Evolutionary conservation across 805 yeast genomes (phyloP).

Genomic region (Yamadazyma akitaensis): DNA sequence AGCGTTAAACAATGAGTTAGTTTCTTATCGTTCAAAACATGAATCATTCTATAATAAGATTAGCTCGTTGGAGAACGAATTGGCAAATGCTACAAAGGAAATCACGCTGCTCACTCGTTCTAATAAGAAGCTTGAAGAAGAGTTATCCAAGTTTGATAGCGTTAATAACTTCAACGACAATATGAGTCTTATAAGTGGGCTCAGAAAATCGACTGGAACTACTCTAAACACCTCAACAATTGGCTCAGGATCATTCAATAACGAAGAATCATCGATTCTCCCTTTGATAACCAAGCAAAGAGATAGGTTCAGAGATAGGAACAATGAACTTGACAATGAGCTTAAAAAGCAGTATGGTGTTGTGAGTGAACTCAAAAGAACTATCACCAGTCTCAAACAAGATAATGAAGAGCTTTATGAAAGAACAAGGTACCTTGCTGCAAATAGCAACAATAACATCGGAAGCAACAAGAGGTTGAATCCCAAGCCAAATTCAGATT

Average conservation of each 20-base stretch:
- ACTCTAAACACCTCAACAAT: constrained; percentile 1
- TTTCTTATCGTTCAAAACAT: constrained; percentile 59
- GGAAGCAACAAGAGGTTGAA: constrained; percentile 14
- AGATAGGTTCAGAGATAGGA: constrained; percentile 84
- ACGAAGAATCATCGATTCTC: constrained; percentile 51
- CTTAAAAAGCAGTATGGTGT: constrained; percentile 53
- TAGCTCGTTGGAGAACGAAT: constrained; percentile 34
- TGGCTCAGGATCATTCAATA: constrained; percentile 11
- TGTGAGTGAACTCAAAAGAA: constrained; percentile 60
- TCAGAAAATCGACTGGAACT: constrained; percentile 14
- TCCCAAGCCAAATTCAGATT: constrained; percentile 38
- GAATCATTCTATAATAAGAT: constrained; percentile 43
- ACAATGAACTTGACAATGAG: constrained; percentile 81
- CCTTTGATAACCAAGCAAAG: constrained; percentile 93
- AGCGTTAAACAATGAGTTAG: constrained; percentile 65
- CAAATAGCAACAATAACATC: constrained; percentile 32
- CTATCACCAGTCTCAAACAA: constrained; percentile 57
- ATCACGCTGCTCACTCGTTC: constrained; percentile 40
- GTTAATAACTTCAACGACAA: constrained; percentile 49
- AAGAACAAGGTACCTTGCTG: constrained; percentile 63
- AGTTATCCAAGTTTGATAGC: constrained; percentile 58
- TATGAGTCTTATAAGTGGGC: constrained; percentile 65
- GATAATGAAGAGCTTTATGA: constrained; percentile 83
- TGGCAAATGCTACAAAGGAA: constrained; percentile 34
- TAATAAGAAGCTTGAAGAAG: constrained; percentile 69